Percentiles rank a stretch among this genome's conserved stretches.
Evolutionary conservation across 192 early-diverging fungal genomes (phyloP).

Genomic region (Backusella westeae): DNA sequence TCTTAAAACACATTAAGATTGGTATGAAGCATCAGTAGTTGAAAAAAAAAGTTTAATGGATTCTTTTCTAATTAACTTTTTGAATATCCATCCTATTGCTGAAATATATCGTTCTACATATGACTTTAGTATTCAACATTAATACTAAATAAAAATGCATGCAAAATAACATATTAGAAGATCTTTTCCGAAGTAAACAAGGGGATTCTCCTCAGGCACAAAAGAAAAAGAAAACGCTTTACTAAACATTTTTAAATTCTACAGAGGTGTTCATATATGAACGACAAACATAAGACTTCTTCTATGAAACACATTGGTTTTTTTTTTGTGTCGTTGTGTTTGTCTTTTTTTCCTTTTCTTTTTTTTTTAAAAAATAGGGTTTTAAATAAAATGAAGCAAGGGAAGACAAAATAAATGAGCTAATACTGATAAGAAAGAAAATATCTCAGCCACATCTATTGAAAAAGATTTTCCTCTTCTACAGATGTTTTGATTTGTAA

Average conservation of each 20-base stretch:
- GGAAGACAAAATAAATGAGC: neutral
- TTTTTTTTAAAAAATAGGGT: neutral
- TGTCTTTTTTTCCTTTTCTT: neutral
- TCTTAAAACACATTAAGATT: neutral
- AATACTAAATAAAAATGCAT: neutral
- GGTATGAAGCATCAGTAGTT: neutral
- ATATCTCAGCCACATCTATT: neutral
- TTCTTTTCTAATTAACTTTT: too few relatives aligned
- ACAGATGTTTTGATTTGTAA: neutral
- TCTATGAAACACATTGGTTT: neutral
- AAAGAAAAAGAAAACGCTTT: too few relatives aligned
- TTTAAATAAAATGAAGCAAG: neutral
- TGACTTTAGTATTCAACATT: neutral
- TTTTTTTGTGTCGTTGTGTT: neutral
- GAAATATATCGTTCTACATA: neutral
- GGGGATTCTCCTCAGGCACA: too few relatives aligned
- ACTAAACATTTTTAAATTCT: too few relatives aligned
- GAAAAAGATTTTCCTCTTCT: neutral
- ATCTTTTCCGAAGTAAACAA: neutral
- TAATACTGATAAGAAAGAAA: neutral
- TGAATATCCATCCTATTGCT: too few relatives aligned
- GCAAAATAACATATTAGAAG: neutral
- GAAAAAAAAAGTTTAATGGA: neutral
- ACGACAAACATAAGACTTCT: neutral
- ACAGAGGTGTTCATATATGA: too few relatives aligned